Percentiles rank a stretch among this genome's conserved stretches.
Conservation (phyloP, 202 grass and related monocot species). For the Zizania palustris region DNA sequence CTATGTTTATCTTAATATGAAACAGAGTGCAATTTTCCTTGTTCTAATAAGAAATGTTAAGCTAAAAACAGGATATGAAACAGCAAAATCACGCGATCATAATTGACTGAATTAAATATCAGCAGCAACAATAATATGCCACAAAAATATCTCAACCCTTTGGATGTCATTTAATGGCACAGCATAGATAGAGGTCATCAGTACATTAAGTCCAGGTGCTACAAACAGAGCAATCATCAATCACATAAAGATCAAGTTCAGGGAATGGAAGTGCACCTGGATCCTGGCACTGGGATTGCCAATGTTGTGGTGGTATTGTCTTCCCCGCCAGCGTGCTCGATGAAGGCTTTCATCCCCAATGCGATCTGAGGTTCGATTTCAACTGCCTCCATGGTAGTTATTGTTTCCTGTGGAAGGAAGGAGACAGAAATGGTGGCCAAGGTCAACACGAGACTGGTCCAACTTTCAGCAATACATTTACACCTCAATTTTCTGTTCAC, state of each 20-base stretch:
- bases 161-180: neutral
- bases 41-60: no score
- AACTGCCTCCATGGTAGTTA: neutral
- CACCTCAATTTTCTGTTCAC: neutral
- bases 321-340: slow-evolving; percentile 24
- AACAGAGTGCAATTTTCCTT: no score
- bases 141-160: neutral
- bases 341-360: slow-evolving; percentile 30
- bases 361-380: neutral
- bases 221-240: slow-evolving; percentile 11
- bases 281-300: neutral
- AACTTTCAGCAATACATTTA: neutral
- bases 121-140: neutral
- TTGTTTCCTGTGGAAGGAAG: neutral
- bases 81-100: neutral
- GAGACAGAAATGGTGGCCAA: neutral
- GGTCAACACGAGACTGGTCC: neutral
- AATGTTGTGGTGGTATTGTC: neutral
- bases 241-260: neutral
- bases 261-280: slow-evolving; percentile 13
- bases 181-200: neutral
- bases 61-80: neutral
- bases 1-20: no score
- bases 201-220: neutral
- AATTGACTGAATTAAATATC: neutral